These are phyloP conservation scores for Paecilomyces dactylethromorphus DNA, from an alignment of 2,329 filamentous ascomycete species.

Conservation along the genomic window DNA sequence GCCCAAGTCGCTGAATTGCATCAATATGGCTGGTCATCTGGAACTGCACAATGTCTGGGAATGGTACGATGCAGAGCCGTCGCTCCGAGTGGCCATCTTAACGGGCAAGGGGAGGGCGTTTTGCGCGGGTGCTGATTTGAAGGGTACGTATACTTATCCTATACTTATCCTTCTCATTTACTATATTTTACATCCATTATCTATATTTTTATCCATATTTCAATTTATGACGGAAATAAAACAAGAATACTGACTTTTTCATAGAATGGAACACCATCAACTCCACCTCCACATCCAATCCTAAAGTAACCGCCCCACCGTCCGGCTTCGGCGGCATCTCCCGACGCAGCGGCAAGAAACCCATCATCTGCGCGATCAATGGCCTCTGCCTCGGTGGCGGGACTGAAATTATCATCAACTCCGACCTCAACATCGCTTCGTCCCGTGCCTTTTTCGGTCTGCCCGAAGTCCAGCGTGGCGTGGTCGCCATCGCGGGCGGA, in stretches of 20 bases:
- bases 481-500: constrained; percentile 65
- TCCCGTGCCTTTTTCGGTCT: constrained; percentile 56
- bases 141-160: neutral
- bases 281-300: neutral
- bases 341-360: constrained; percentile 58
- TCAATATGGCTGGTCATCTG: constrained; percentile 34
- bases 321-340: constrained; percentile 52
- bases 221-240: neutral
- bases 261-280: neutral
- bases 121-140: constrained; percentile 39
- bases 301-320: constrained; percentile 20
- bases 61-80: constrained; percentile 40
- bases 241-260: no score
- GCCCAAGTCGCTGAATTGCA: constrained; percentile 38
- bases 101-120: constrained; percentile 39
- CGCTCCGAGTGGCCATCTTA: constrained; percentile 34
- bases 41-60: constrained; percentile 38
- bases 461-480: constrained; percentile 64
- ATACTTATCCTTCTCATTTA: neutral
- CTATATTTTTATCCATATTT: neutral
- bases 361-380: constrained; percentile 71
- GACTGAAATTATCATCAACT: constrained; percentile 67
- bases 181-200: neutral
- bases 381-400: constrained; percentile 70
- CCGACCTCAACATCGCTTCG: constrained; percentile 61